These are phyloP conservation scores for Margaritispora aquatica DNA, from an alignment of 495 filamentous ascomycete genomes.

Conservation along the genomic window DNA sequence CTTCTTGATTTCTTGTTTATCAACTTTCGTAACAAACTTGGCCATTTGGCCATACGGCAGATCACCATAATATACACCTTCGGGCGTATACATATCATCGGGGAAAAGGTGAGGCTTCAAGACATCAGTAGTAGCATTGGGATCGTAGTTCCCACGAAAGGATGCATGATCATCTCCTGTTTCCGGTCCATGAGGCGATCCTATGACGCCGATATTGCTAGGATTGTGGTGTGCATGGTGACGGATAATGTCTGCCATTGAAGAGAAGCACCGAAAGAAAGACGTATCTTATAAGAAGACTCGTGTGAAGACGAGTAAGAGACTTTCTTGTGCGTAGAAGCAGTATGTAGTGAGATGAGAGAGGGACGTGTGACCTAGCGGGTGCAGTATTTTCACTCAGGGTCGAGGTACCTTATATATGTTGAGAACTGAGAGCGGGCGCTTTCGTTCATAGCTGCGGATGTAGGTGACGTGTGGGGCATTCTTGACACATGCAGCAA, in stretches of 20 bases:
- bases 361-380: no score
- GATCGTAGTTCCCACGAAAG: background rate
- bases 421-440: background rate
- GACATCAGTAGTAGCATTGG: constrained; percentile 1
- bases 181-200: constrained; percentile 23
- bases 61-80: constrained; percentile 91
- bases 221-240: constrained; percentile 19
- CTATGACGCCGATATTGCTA: constrained; percentile 14
- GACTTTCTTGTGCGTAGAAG: no score
- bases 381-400: no score
- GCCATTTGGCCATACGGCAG: constrained; percentile 57
- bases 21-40: constrained; percentile 63
- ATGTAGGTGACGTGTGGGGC: background rate
- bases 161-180: constrained; percentile 19
- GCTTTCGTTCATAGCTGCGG: background rate
- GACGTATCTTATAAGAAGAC: no score
- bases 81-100: constrained; percentile 70
- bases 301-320: no score
- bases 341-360: no score
- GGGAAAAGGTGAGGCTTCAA: constrained; percentile 37
- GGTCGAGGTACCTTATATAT: no score
- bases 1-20: constrained; percentile 54
- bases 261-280: no score
- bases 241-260: constrained; percentile 13
- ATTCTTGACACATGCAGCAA: background rate